These are phyloP conservation scores for Candida oleophila DNA, from an alignment of 805 yeast genomes.

Conservation along the genomic window DNA sequence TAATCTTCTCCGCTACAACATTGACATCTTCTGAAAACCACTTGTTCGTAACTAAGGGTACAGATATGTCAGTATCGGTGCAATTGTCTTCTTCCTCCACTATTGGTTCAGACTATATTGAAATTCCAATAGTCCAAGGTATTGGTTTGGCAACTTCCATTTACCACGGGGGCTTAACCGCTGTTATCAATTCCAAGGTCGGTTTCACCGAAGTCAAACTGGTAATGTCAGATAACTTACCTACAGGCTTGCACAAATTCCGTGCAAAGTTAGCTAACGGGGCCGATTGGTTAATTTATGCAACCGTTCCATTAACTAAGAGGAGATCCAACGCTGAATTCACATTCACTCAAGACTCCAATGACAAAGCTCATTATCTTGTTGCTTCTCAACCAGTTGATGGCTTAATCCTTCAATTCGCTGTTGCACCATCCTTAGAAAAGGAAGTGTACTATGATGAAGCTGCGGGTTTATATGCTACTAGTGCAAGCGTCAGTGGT, in stretches of 20 bases:
- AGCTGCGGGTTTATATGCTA: slow-evolving; percentile 69
- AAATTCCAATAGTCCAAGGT: slow-evolving; percentile 73
- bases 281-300: slow-evolving; percentile 67
- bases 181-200: slow-evolving; percentile 30
- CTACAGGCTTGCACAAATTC: slow-evolving; percentile 50
- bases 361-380: too few relatives aligned
- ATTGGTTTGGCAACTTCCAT: slow-evolving; percentile 77
- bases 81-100: slow-evolving; percentile 31
- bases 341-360: slow-evolving; percentile 24
- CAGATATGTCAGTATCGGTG: slow-evolving; percentile 50
- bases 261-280: slow-evolving; percentile 52
- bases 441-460: slow-evolving; percentile 51
- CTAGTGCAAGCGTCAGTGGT: slow-evolving; percentile 49
- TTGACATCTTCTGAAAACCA: slow-evolving; percentile 37
- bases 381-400: slow-evolving; percentile 43
- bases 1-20: slow-evolving; percentile 54
- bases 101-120: slow-evolving; percentile 39
- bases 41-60: slow-evolving; percentile 48
- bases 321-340: slow-evolving; percentile 16
- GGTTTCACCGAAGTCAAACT: slow-evolving; percentile 15
- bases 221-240: slow-evolving; percentile 27
- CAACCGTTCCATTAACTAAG: slow-evolving; percentile 39
- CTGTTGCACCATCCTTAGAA: slow-evolving; percentile 29
- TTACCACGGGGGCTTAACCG: slow-evolving; percentile 48
- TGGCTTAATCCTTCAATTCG: slow-evolving; percentile 44